Base-by-base conservation (phyloP, 73 alveolate species). In the Urostyla sp. region DNA sequence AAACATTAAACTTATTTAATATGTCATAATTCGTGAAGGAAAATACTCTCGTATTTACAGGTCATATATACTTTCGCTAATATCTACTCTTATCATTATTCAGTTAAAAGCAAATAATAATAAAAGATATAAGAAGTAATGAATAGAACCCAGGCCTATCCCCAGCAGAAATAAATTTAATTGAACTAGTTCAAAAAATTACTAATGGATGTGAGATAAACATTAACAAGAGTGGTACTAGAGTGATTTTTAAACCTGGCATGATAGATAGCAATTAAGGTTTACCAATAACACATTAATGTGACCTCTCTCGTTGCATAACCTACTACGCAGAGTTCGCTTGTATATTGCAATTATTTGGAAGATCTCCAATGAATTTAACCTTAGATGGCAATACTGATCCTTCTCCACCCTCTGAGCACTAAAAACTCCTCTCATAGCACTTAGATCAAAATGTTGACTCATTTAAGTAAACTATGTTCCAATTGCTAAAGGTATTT, bases 161-260 rank as follows among this genome's bases (percentile, higher is more conserved):
- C 20, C 93, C 76, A 55, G 78, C 61, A 75, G 99, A 94, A 78
- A 54, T 94, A 37, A 52, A 55, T 45, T 82, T 91, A 49, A 72
- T 92, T 30, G 72, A 90, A 31, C 85, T 94, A 46, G 74, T 92
- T n/a, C 90, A 92, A 45, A 81, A 75, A 77, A 78, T 94, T 38
- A 88, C 97, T 35, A 90, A 92, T 75, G 99, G 99, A 32, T 86
- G 92, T 48, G 60, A 44, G 59, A 80, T 94, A 31, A 75, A 94
- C 26, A 92, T 94, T 51, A 89, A 87, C 85, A 91, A 87, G 74
- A 90, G 97, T 44, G 99, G 99, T 34, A 94, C 99, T 15, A 74
- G 86, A 60, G 67, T 94, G 38, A 92, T 84, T 6, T 87, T 92
- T 67, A 72, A 78, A n/a, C 97, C 97, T 20, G 97, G 97, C 37